Percentiles rank a stretch among this genome's conserved stretches.
Evolutionary conservation across 2,329 filamentous ascomycete species (phyloP).

Genomic region (Amylocarpus encephaloides): DNA sequence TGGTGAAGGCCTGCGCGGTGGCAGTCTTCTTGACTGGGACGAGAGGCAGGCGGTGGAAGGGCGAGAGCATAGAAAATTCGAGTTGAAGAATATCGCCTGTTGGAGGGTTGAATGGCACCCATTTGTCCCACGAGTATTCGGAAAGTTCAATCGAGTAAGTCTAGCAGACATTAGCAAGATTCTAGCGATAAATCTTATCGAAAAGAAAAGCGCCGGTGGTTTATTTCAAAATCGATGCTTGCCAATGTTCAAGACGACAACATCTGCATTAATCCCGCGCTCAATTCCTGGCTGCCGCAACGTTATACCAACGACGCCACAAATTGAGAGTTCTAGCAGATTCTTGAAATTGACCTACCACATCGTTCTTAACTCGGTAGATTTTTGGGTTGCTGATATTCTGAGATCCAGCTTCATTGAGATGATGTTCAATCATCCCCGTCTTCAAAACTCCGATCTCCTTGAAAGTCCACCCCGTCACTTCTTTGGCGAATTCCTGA

Average conservation of each 20-base stretch:
- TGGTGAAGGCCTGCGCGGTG: conserved; percentile 67
- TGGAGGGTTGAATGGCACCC: conserved; percentile 66
- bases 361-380: conserved; percentile 94
- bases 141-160: conserved; percentile 65
- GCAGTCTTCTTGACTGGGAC: conserved; percentile 48
- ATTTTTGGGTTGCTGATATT: conserved; percentile 70
- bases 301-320: too few relatives aligned
- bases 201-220: too few relatives aligned
- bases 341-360: conserved; percentile 55
- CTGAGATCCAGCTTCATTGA: conserved; percentile 45
- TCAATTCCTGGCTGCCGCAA: too few relatives aligned
- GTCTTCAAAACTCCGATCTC: conserved; percentile 86
- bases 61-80: conserved; percentile 97
- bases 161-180: conserved; percentile 7
- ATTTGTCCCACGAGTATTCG: conserved; percentile 72
- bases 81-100: conserved; percentile 74
- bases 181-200: too few relatives aligned
- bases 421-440: conserved; percentile 73
- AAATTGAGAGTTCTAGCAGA: too few relatives aligned
- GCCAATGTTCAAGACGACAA: too few relatives aligned
- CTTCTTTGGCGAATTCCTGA: conserved; percentile 73
- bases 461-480: conserved; percentile 95
- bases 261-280: too few relatives aligned
- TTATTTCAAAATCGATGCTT: too few relatives aligned
- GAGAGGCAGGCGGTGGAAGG: conserved; percentile 85